Percentiles rank a stretch among this genome's conserved stretches.
These are phyloP conservation scores for Paramyrothecium roridum DNA, from an alignment of 2,329 filamentous ascomycete genomes.

Conservation along the genomic window DNA sequence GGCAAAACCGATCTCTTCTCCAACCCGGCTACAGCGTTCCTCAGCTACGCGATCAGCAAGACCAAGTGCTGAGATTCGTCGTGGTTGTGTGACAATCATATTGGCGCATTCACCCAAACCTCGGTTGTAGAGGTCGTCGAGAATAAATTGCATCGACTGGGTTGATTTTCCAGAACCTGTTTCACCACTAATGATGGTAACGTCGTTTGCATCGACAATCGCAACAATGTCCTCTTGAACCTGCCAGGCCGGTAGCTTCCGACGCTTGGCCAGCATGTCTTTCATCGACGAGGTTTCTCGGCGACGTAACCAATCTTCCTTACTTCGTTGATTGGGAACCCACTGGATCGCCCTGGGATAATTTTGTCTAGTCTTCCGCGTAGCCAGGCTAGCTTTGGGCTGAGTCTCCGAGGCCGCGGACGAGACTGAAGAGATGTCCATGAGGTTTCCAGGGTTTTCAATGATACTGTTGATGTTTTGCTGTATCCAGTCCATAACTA, in stretches of 20 bases:
- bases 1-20: conserved; percentile 85
- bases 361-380: conserved; percentile 31
- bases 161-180: conserved; percentile 97
- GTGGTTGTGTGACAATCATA: conserved; percentile 93
- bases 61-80: conserved; percentile 89
- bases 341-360: conserved; percentile 61
- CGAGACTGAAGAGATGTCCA: conserved; percentile 78
- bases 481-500: conserved; percentile 88
- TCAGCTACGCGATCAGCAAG: conserved; percentile 93
- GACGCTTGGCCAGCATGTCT: conserved; percentile 70
- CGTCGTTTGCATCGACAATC: conserved; percentile 73
- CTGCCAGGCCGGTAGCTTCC: conserved; percentile 82
- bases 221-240: conserved; percentile 73
- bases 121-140: conserved; percentile 82
- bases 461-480: conserved; percentile 79
- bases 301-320: conserved; percentile 66
- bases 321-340: conserved; percentile 56
- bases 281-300: conserved; percentile 65
- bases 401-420: conserved; percentile 60
- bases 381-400: conserved; percentile 20
- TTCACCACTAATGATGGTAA: conserved; percentile 95
- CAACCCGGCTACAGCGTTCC: conserved; percentile 77
- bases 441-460: conserved; percentile 76
- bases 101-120: conserved; percentile 76
- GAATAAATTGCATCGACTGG: conserved; percentile 91